These are phyloP conservation scores for Juncus inflexus DNA, from an alignment of 176 grass and related monocot species.

Conservation along the genomic window DNA sequence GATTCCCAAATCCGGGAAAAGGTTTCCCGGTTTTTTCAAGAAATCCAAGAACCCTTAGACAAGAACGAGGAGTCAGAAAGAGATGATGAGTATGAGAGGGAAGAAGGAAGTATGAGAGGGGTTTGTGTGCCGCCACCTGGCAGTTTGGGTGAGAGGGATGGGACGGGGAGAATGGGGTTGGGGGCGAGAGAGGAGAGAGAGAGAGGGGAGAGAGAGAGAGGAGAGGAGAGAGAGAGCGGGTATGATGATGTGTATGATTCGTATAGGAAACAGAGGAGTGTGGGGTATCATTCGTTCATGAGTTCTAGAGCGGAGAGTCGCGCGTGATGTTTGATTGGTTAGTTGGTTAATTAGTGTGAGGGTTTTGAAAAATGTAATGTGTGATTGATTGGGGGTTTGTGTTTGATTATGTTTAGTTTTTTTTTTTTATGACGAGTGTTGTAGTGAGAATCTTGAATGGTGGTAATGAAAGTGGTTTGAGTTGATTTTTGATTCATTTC, in stretches of 20 bases:
- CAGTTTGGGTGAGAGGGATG: constrained; percentile 50
- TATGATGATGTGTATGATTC: constrained; percentile 90
- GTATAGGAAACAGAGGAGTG: constrained; percentile 92
- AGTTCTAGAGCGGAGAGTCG: constrained; percentile 50
- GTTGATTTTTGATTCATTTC: too few species aligned
- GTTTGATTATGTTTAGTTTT: too few species aligned
- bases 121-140: constrained; percentile 83
- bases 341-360: too few species aligned
- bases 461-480: too few species aligned
- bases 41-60: constrained; percentile 91
- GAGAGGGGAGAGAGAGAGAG: constrained; percentile 35
- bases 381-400: too few species aligned
- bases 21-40: constrained; percentile 85
- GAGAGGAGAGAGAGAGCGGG: constrained; percentile 71
- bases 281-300: constrained; percentile 78
- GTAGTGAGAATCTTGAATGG: too few species aligned
- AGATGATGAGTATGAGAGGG: constrained; percentile 36
- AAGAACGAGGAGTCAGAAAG: constrained; percentile 62
- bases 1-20: constrained; percentile 75
- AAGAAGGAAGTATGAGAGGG: constrained; percentile 55
- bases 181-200: constrained; percentile 47
- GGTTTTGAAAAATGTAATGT: too few species aligned
- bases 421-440: too few species aligned
- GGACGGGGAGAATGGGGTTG: constrained; percentile 49
- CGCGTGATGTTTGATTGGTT: too few species aligned